Evolutionary conservation across 73 alveolate genomes (phyloP).

Genomic region (Uronychia setigera): DNA sequence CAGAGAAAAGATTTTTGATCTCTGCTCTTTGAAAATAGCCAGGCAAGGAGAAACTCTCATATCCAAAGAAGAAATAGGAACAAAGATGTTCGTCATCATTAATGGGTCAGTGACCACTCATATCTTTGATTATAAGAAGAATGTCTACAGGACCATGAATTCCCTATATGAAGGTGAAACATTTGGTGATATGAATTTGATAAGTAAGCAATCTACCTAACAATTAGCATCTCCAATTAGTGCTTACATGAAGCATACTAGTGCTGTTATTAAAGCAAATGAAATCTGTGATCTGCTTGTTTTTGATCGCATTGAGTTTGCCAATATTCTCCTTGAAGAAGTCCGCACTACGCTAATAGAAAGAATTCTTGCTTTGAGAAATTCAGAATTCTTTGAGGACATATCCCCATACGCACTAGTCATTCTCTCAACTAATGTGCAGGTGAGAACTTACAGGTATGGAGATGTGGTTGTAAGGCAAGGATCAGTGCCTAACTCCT

Average conservation of each 20-base stretch:
- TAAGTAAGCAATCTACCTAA: not conserved
- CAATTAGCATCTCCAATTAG: not conserved
- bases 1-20: conserved; percentile 26
- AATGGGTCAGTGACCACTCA: conserved; percentile 34
- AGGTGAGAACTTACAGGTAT: conserved; percentile 24
- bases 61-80: not conserved
- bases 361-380: conserved; percentile 24
- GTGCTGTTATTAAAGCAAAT: conserved; percentile 12
- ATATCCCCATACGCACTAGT: conserved; percentile 52
- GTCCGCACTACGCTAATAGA: conserved; percentile 32
- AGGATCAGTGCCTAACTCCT: not conserved
- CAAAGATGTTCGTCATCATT: conserved; percentile 23
- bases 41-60: conserved; percentile 24
- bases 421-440: conserved; percentile 33
- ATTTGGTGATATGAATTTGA: conserved; percentile 37
- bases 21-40: conserved; percentile 29
- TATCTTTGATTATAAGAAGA: conserved; percentile 16
- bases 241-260: conserved; percentile 3
- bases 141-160: not conserved
- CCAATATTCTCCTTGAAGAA: conserved; percentile 35
- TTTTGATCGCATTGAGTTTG: conserved; percentile 27
- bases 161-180: conserved; percentile 48
- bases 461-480: conserved; percentile 19
- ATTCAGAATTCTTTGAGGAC: conserved; percentile 45
- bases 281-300: conserved; percentile 43